phyloP scores from a whole-genome alignment of 169 alveolate species.

The Plasmodium yoelii region DNA sequence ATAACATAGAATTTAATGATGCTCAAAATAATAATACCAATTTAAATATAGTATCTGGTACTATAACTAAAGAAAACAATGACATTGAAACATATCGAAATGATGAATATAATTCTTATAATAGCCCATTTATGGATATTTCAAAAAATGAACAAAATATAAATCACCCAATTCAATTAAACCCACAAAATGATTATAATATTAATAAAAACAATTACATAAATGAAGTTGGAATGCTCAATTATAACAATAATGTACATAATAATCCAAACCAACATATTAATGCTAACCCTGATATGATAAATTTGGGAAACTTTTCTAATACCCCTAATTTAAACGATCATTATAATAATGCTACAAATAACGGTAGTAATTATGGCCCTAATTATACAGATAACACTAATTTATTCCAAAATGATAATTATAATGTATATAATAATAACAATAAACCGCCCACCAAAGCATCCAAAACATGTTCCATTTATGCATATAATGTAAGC shows the following conservation, averaged over 20 bases:
- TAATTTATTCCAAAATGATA: slow-evolving; percentile 6
- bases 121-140: background rate
- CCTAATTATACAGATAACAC: slow-evolving; percentile 1
- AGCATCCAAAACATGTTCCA: slow-evolving; percentile 16
- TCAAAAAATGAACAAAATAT: background rate
- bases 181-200: background rate
- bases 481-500: slow-evolving; percentile 32
- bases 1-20: background rate
- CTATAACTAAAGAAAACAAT: slow-evolving; percentile 31
- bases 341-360: slow-evolving; percentile 4
- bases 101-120: background rate
- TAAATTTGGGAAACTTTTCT: background rate
- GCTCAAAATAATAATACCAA: slow-evolving; percentile 1
- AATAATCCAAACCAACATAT: background rate
- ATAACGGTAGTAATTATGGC: background rate
- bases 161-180: background rate
- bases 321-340: slow-evolving; percentile 7
- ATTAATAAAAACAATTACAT: background rate
- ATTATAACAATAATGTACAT: background rate
- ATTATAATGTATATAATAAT: background rate
- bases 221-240: background rate
- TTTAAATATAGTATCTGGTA: slow-evolving; percentile 12
- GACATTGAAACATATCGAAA: slow-evolving; percentile 15
- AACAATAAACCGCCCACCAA: slow-evolving; percentile 1
- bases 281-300: background rate